Evolutionary conservation across 2,329 filamentous ascomycete species (phyloP), one percentile per base, ranked within the genome.

Genomic region (Sporothrix schenckii): DNA sequence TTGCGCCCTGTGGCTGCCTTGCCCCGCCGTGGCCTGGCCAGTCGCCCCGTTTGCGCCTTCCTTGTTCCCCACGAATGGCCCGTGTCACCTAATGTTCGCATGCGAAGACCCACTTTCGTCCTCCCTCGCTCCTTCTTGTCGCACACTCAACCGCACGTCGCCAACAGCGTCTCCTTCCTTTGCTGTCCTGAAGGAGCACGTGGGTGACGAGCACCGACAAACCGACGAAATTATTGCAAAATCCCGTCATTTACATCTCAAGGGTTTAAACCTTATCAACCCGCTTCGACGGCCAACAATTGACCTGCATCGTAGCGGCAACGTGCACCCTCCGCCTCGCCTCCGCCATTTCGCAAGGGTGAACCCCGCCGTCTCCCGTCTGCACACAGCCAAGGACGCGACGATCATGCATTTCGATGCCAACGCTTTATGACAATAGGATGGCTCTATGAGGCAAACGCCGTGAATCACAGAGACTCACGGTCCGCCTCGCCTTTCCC

Each of bases 1-100:
- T 34, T 50, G 39, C 49, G 39, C 24, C 14, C n/a, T 53, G 56
- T 39, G 63, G 63, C 27, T 66, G 63, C 63, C 63, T 66, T 52
- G 61, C 63, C 63, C 61, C 63, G 63, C 60, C 41, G 58, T 63
- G 54, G 54, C 54, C 54, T 30, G 27, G 27, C 27, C 4, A 9
- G 34, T 6, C 34, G 30, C 39, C 39, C 39, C 39, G 39, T 63
- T 10, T 24, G 54, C 54, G 54, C 54, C 54, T 27, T 63, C 27
- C 61, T 19, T 52, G n/a, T 41, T 66, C 47, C 61, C 61, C 47
- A 65, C 47, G 63, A 52, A 52, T 52, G 11, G 47, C 16, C 44
- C 44, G 9, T 30, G 21, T n/a, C 60, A n/a, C 56, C 34, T 61
- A 34, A 13, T 19, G 4, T 14, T 61, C 21, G 39, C 39, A 34